Evolutionary conservation across 1,284 basidiomycete genomes (phyloP), one percentile per base, ranked within the genome.

Genomic region (Ceratobasidium sp.): DNA sequence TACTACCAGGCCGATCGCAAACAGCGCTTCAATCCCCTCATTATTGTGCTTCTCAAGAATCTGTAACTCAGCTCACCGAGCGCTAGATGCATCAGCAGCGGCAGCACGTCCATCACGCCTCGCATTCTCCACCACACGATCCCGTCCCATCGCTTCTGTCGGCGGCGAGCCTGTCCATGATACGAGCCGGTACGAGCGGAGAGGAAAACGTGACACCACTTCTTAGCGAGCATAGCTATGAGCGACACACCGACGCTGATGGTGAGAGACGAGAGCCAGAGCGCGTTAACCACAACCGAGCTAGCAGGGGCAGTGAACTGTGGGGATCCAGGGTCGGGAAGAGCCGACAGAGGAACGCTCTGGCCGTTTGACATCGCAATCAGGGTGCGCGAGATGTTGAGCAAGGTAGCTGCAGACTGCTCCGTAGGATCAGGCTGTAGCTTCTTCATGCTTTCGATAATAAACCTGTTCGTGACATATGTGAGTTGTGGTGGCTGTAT

Each of bases 211-310:
- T 63, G 39, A 33, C 28, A 63, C 61, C 61, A 63, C 12, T 42
- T 33, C 39, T 63, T 63, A 12, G 61, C 61, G 39, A 63, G 61
- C 61, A 63, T 63, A 39, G 61, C 61, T 18, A 63, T 39, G 33
- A 33, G 33, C 33, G 33, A 33, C 33, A 33, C 33, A 33, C 33
- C 33, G 33, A 33, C 33, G 33, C 33, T 33, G 1, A 63, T 63
- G 1, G 20, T 42, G 18, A 63, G 61, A n/a, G 61, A 63, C 1
- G 39, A 26, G 18, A 63, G 39, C 61, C 61, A 63, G 26, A 63
- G 61, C 7, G 10, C 1, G 61, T 63, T 63, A 7, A 63, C 61
- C 7, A 33, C 2, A 2, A 63, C 2, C 10, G 61, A 39, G 20
- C 26, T 26, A 7, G 10, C 3, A 42, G 61, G 20, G 20, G 61